Base-by-base conservation (phyloP, 164 flowering plant genomes). In the Magnolia changhungtana region DNA sequence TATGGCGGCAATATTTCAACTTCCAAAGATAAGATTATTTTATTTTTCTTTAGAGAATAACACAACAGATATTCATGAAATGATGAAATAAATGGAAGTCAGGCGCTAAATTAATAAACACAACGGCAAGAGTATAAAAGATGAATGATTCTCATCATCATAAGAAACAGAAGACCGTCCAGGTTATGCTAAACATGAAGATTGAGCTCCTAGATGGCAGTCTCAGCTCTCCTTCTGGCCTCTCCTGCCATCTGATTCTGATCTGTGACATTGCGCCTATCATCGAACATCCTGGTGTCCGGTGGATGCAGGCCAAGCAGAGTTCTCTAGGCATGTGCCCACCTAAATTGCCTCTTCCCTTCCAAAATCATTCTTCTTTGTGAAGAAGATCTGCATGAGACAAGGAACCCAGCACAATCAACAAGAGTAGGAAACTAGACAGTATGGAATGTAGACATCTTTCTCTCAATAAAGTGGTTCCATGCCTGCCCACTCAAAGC, bases 251-350 rank as follows among this genome's bases (percentile, higher is more conserved):
- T 89, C 68, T 37, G 45, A 37, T 37, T 37, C 45, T 3, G 45
- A 58, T 95, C 98, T 1, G 87, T 83, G 76, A 89, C 83, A 80
- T 82, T 86, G 72, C 89, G 76, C 63, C 88, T 83, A 11, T 90
- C 94, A 61, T 71, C 71, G 69, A 91, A 90, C 90, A 89, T 86
- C 80, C 86, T 88, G 72, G 89, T 84, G 72, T 95, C 98, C 2
- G 98, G 93, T 71, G 90, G 82, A 55, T 90, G 90, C 82, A 93
- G 77, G 24, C 97, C 98, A 70, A 92, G 97, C 75, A 93, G 87
- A 63, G 96, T 94, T 80, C 97, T 87, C 73, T 92, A 92, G 73
- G 94, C 95, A 84, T 86, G 93, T 19, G 98, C 96, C 98, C 98
- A 94, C 84, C 86, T 81, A 21, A 91, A 93, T 81, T 89, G 93